Evolutionary conservation across 2,329 filamentous ascomycete genomes (phyloP).

Genomic region (Claviceps sp.): DNA sequence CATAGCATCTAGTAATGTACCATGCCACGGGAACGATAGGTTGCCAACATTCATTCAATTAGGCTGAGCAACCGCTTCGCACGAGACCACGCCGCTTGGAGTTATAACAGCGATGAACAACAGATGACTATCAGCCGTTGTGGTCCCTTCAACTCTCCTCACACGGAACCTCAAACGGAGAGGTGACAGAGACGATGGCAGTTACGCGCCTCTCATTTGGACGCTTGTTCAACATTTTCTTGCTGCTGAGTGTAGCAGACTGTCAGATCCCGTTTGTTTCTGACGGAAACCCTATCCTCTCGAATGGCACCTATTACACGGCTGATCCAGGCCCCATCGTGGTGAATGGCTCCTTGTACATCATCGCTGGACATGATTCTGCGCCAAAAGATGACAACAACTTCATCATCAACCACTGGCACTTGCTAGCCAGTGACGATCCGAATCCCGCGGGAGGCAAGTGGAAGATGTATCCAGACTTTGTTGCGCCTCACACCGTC

Average conservation of each 20-base stretch:
- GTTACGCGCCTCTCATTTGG: not conserved
- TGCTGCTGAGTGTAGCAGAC: not conserved
- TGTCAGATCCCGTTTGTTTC: not conserved
- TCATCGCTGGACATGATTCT: not conserved
- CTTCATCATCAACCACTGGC: not conserved
- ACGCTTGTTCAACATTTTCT: not conserved
- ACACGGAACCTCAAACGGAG: not conserved
- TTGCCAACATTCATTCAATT: too few species aligned
- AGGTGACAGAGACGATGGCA: not conserved
- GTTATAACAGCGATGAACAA: too few species aligned
- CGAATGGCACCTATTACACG: not conserved
- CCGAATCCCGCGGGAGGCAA: not conserved
- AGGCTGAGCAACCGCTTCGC: too few species aligned
- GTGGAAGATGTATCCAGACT: not conserved
- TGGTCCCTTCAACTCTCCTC: not conserved
- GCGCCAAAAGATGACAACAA: not conserved
- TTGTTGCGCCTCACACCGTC: not conserved
- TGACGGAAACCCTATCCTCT: not conserved
- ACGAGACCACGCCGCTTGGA: too few species aligned
- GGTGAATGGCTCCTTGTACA: not conserved
- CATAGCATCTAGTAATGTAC: too few species aligned
- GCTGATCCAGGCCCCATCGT: not conserved
- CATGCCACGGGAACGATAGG: too few species aligned
- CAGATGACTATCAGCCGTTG: too few species aligned
- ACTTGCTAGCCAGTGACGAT: not conserved